These are phyloP conservation scores for Aurifilum marmelostoma DNA, from an alignment of 2,329 filamentous ascomycete species.

Conservation along the genomic window DNA sequence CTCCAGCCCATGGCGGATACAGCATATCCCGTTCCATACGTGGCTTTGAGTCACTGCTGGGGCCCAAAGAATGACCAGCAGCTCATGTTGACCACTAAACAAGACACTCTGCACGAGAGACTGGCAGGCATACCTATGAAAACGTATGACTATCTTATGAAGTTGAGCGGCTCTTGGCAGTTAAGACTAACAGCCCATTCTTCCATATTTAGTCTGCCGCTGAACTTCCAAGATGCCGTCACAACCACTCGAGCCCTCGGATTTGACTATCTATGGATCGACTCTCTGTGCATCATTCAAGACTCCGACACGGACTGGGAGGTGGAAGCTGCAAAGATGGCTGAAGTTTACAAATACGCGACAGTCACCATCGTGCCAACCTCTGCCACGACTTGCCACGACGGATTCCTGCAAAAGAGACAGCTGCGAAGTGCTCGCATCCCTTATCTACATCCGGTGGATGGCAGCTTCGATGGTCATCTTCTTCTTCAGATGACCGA, in stretches of 20 bases:
- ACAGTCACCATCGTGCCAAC: neutral
- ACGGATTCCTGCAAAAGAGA: neutral
- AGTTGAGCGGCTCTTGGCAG: no score
- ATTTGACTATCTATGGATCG: neutral
- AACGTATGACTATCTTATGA: neutral
- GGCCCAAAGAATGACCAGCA: neutral
- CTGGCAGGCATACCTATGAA: neutral
- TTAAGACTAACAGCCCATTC: no score
- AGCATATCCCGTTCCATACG: neutral
- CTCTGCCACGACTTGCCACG: neutral
- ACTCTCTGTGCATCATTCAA: neutral
- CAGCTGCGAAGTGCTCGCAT: neutral
- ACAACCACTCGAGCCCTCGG: neutral
- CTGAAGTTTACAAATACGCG: neutral
- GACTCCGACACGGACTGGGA: neutral
- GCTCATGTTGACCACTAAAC: neutral
- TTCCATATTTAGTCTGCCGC: neutral
- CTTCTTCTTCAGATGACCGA: slow-evolving; percentile 3
- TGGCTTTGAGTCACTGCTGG: slow-evolving; percentile 7
- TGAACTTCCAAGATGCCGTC: neutral
- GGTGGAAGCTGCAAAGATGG: neutral
- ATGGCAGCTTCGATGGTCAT: neutral
- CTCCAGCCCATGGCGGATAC: neutral
- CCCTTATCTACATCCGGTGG: neutral
- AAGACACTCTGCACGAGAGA: neutral